Base-by-base conservation (phyloP, 495 filamentous ascomycete genomes). In the Penicillium cataractarum region DNA sequence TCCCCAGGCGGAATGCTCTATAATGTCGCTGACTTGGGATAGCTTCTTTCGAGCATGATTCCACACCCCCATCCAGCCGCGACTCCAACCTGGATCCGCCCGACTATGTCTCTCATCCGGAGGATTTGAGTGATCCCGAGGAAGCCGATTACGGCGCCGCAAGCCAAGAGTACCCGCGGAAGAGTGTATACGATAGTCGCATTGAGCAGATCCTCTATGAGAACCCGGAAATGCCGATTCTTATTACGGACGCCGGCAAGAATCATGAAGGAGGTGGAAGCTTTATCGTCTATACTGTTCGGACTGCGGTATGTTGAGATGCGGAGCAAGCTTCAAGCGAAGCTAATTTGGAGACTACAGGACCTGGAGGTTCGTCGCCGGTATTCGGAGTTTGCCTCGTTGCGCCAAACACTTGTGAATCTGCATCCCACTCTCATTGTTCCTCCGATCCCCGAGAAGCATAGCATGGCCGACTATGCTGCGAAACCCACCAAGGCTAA, bases 401-500 rank as follows among this genome's bases (percentile, higher is more conserved):
- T 99, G 49, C 84, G 95, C 62, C 89, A 92, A 67, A 93, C 93
- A 2, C 85, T 99, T 19, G 90, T 92, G 22, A 89, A 90, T 62
- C 81, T 99, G 58, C 96, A 98, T 67, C 95, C 95, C 2, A 97
- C 95, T 3, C 84, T 98, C 35, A 88, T 99, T 63, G 90, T 99
- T 55, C 95, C 95, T 1, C 95, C 95, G 2, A 99, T 99, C 64
- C 95, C 95, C 9, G 95, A 99, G 78, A 99, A 99, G 74, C 95
- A 98, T 72, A 92, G 92, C 56, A 94, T 98, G 89, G 94, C 95
- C 51, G 95, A 99, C 71, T 99, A 99, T 74, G 95, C 95, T 26
- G 93, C 96, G 21, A 97, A 97, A 65, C 95, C 95, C 0, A 97
- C 95, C 31, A 97, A 93, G 72, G 95, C 95, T 29, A 99, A 97